Evolutionary conservation across 768 basidiomycete genomes (phyloP), one percentile per base, ranked within the genome.

Genomic region (Coprinopsis cinerea): DNA sequence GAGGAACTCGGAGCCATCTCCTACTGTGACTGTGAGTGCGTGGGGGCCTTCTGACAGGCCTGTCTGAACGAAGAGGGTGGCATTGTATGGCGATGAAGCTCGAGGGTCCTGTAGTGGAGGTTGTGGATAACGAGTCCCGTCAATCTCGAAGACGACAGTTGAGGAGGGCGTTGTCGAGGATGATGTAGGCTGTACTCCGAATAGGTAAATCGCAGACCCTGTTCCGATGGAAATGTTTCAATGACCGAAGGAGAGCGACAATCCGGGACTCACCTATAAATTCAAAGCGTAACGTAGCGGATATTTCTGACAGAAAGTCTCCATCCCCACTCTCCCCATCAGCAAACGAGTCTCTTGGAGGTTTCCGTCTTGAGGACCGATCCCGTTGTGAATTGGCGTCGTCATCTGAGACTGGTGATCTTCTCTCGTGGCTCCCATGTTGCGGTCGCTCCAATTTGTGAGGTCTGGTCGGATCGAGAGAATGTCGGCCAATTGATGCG

Each of bases 131-230:
- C 56, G 41, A 17, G 61, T 44, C 25, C 60, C 62, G 57, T 81
- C 79, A 43, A 81, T 49, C 4, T 61, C 62, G 53, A 74, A 74
- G 5, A 67, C 69, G 30, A 77, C 59, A 57, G 51, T 46, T 52
- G 55, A 32, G 62, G 64, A 50, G 49, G 36, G 26, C 25, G 20
- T 32, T 15, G 44, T 53, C 17, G 57, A 49, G 9, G 53, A 41
- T n/a, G 51, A 63, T 10, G 64, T 55, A 3, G 71, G 70, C 26
- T 70, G 59, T 32, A 76, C 56, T 32, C 67, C 70, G 56, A 64
- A 80, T 22, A 81, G 56, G 52, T 72, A 78, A 20, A 80, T 60
- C 6, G 74, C 75, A 22, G 72, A 68, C 10, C 78, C 78, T 80
- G 55, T 10, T 22, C n/a, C n/a, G n/a, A n/a, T n/a, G n/a, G n/a